Evolutionary conservation across 345 rosid species (phyloP).

Genomic region (Rhodamnia argentea): DNA sequence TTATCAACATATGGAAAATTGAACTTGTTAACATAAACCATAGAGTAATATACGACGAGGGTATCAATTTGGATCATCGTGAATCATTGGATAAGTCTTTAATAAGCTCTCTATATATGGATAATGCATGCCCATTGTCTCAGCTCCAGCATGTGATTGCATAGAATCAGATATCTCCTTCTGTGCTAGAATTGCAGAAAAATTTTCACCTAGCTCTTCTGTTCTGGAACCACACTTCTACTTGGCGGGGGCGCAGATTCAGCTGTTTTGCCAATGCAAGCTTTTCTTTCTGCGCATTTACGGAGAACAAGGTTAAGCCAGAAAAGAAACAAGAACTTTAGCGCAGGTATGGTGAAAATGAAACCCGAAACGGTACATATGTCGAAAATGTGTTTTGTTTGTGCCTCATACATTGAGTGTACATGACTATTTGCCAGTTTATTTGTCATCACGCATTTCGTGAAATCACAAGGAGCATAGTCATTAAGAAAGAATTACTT

Average conservation of each 20-base stretch:
- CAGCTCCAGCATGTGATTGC: neutral
- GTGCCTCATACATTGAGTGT: neutral
- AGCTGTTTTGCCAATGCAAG: slow-evolving; percentile 72
- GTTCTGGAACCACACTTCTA: slow-evolving; percentile 98
- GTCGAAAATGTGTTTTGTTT: neutral
- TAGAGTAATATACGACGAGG: neutral
- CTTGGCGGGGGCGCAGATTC: slow-evolving; percentile 90
- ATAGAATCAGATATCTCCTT: neutral
- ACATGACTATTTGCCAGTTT: neutral
- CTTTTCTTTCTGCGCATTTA: slow-evolving; percentile 57
- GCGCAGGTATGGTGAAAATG: neutral
- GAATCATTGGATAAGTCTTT: neutral
- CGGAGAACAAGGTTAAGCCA: neutral
- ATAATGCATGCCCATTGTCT: neutral
- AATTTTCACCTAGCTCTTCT: slow-evolving; percentile 75
- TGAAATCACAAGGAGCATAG: neutral
- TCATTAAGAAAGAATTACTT: neutral
- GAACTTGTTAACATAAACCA: neutral
- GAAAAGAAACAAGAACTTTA: neutral
- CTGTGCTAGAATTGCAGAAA: neutral
- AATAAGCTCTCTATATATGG: neutral
- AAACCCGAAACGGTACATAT: neutral
- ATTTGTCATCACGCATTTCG: neutral
- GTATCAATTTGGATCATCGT: too few relatives aligned
- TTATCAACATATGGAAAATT: neutral